phyloP scores from a whole-genome alignment of 805 yeast species.

The Cyberlindnera japonica region DNA sequence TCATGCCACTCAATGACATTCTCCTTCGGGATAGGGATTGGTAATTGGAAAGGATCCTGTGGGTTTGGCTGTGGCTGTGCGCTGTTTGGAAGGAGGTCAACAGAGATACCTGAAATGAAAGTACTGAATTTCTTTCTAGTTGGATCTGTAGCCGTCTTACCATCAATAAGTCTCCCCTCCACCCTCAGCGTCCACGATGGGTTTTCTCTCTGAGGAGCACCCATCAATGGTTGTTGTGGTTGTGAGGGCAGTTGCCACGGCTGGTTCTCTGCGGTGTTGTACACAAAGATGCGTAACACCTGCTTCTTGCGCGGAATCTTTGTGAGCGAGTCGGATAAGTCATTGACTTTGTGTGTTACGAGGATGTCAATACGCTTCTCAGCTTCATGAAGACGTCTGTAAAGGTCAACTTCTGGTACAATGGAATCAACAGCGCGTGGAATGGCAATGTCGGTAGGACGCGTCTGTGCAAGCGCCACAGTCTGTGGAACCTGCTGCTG shows the following conservation, averaged over 20 bases:
- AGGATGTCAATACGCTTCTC: conserved; percentile 79
- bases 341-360: conserved; percentile 78
- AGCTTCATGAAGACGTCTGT: conserved; percentile 70
- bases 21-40: conserved; percentile 21
- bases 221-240: conserved; percentile 7
- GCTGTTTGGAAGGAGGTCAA: conserved; percentile 54
- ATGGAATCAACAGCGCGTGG: conserved; percentile 42
- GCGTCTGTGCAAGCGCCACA: conserved; percentile 22
- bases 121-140: conserved; percentile 65
- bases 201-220: conserved; percentile 27
- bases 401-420: conserved; percentile 69
- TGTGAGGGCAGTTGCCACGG: conserved; percentile 87
- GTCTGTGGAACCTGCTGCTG: conserved; percentile 23
- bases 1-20: conserved; percentile 87
- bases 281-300: conserved; percentile 71
- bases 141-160: conserved; percentile 41
- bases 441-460: conserved; percentile 53
- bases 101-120: conserved; percentile 77
- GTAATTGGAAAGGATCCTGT: neutral
- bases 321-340: conserved; percentile 67
- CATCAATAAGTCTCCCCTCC: conserved; percentile 76
- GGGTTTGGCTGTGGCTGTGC: conserved; percentile 23
- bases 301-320: conserved; percentile 46
- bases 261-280: conserved; percentile 80
- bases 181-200: conserved; percentile 82